Base-by-base conservation (phyloP, 768 basidiomycete genomes). In the Rhodotorula paludigena region DNA sequence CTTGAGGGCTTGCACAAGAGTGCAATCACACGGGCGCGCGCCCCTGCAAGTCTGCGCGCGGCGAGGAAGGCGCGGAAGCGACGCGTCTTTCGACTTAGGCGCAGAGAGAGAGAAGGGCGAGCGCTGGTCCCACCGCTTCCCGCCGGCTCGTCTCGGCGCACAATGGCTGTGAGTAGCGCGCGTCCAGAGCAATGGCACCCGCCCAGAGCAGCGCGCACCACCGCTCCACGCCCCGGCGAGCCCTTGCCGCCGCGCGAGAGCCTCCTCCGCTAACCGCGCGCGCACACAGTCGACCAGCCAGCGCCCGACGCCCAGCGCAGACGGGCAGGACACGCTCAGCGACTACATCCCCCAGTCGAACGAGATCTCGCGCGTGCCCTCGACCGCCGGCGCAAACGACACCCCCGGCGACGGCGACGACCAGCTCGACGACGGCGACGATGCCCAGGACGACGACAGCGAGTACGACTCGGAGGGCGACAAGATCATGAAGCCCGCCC, bases 321-420 rank as follows among this genome's bases (percentile, higher is more conserved):
- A 57, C 39, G 41, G 41, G 41, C 16, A 16, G 23, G 92, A 93
- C 78, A 87, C 90, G 57, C 83, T 96, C 68, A 90, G 89, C 75
- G 92, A 94, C 77, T 85, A 93, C 64, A 86, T 94, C 14, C 92
- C 92, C 4, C 75, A 75, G 30, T 89, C 87, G 77, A 90, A 91
- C 77, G 90, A 93, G 70, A 87, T 92, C 53, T 92, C 90, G 62
- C 85, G 92, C 75, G 88, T 90, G 81, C 90, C 66, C 23, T 66
- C 69, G 10, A 48, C 54, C n/a, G 62, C 64, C 3, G 90, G 88
- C 72, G 64, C 76, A 23, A 74, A 74, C 25, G 86, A 87, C 73
- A 85, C 87, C 0, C 84, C 30, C 23, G 23, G 80, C 1, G 87
- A 89, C 41, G 86, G 84, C 48, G 33, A 52, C 32, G 89, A 68